phyloP scores from a whole-genome alignment of 2,329 filamentous ascomycete genomes.

The Ophiocordyceps camponoti-floridani region DNA sequence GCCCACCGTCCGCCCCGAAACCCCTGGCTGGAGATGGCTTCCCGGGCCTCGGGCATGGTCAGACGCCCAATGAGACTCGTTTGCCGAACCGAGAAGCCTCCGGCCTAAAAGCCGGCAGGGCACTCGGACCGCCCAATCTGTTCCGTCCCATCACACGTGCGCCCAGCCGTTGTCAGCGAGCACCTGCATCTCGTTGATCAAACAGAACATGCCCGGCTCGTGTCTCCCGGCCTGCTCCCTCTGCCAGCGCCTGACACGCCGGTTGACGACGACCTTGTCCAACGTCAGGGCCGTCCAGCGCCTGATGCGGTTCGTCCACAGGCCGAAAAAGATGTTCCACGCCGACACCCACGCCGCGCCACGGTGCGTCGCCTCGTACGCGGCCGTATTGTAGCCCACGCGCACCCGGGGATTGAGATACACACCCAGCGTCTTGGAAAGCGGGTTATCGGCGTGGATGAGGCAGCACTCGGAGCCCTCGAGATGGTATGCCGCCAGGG shows the following conservation, averaged over 20 bases:
- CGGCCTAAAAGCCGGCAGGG: no score
- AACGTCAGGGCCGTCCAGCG: slow-evolving; percentile 20
- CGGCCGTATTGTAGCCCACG: slow-evolving; percentile 41
- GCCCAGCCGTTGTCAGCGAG: slow-evolving; percentile 38
- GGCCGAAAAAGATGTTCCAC: slow-evolving; percentile 28
- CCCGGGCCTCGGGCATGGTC: no score
- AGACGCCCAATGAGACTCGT: no score
- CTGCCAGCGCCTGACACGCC: slow-evolving; percentile 20
- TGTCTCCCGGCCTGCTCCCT: slow-evolving; percentile 14
- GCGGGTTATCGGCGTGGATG: slow-evolving; percentile 53
- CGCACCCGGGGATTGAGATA: slow-evolving; percentile 53
- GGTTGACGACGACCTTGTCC: slow-evolving; percentile 15
- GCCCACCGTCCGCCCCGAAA: no score
- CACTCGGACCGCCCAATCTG: no score
- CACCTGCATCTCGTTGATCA: slow-evolving; percentile 45
- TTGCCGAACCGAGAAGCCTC: no score
- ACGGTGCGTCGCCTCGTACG: slow-evolving; percentile 31
- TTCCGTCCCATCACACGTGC: slow-evolving; percentile 23
- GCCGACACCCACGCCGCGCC: slow-evolving; percentile 25
- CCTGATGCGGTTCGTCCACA: slow-evolving; percentile 39
- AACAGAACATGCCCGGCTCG: slow-evolving; percentile 30
- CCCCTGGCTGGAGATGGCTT: not conserved
- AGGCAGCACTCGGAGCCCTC: slow-evolving; percentile 71
- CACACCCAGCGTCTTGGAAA: slow-evolving; percentile 33
- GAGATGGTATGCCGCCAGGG: slow-evolving; percentile 41